phyloP scores from a whole-genome alignment of 805 yeast genomes.

The Saccharomycopsis vini region DNA sequence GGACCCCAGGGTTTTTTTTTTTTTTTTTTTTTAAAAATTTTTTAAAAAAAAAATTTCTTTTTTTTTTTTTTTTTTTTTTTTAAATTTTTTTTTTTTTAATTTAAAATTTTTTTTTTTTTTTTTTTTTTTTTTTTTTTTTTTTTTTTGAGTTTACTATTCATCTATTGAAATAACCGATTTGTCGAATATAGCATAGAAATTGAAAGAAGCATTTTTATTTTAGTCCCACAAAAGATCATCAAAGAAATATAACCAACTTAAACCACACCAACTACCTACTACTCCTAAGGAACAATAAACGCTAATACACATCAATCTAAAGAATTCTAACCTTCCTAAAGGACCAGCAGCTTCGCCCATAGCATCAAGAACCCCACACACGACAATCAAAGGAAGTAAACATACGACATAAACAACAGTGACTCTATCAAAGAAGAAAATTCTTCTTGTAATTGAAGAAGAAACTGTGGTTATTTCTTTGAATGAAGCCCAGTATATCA shows the following conservation, averaged over 20 bases:
- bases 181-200: not conserved
- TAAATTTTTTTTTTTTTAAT: no score
- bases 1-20: no score
- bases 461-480: constrained; percentile 52
- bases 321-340: constrained; percentile 57
- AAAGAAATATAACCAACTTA: constrained; percentile 80
- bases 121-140: no score
- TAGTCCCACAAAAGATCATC: constrained; percentile 61
- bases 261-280: constrained; percentile 77
- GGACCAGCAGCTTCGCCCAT: constrained; percentile 42
- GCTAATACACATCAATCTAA: constrained; percentile 73
- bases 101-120: no score
- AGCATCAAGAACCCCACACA: constrained; percentile 39
- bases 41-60: no score
- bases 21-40: no score
- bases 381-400: constrained; percentile 52
- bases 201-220: not conserved
- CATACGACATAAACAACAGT: constrained; percentile 60
- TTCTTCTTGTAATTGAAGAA: constrained; percentile 33
- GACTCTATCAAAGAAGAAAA: constrained; percentile 64
- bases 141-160: not conserved
- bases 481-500: constrained; percentile 64
- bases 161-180: not conserved
- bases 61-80: no score
- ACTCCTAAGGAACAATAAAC: constrained; percentile 84